These are phyloP conservation scores for Candida ponderosae DNA, from an alignment of 805 yeast genomes.

Conservation along the genomic window DNA sequence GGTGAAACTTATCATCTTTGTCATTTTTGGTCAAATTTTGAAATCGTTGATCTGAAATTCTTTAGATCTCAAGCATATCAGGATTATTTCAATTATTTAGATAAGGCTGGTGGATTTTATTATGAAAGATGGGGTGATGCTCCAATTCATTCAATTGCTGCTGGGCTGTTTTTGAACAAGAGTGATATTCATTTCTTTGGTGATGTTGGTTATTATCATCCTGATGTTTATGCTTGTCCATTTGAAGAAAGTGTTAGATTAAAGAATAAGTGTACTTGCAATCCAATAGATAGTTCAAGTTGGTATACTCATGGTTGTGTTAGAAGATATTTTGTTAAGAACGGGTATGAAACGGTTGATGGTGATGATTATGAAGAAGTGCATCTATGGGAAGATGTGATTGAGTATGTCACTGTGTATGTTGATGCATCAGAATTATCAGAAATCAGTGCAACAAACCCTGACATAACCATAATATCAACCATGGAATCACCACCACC, in stretches of 20 bases:
- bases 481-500: too few relatives aligned
- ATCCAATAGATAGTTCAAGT: slow-evolving; percentile 60
- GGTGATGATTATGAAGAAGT: slow-evolving; percentile 7
- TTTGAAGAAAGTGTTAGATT: slow-evolving; percentile 48
- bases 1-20: slow-evolving; percentile 73
- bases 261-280: slow-evolving; percentile 60
- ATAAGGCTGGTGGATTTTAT: slow-evolving; percentile 74
- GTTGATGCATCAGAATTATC: too few relatives aligned
- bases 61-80: slow-evolving; percentile 67
- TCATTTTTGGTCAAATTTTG: slow-evolving; percentile 92
- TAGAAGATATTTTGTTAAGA: slow-evolving; percentile 44
- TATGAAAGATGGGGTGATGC: slow-evolving; percentile 92
- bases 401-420: neutral
- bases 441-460: too few relatives aligned
- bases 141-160: slow-evolving; percentile 78
- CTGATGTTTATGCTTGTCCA: slow-evolving; percentile 69
- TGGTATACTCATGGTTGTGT: slow-evolving; percentile 63
- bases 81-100: slow-evolving; percentile 63
- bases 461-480: too few relatives aligned
- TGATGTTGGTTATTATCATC: slow-evolving; percentile 72
- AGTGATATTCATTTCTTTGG: slow-evolving; percentile 64
- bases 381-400: neutral
- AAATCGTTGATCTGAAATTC: slow-evolving; percentile 69
- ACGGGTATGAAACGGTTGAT: slow-evolving; percentile 28
- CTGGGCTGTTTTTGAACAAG: slow-evolving; percentile 56